Evolutionary conservation across 768 basidiomycete species (phyloP), one percentile per base, ranked within the genome.

Genomic region (Suillus cothurnatus): DNA sequence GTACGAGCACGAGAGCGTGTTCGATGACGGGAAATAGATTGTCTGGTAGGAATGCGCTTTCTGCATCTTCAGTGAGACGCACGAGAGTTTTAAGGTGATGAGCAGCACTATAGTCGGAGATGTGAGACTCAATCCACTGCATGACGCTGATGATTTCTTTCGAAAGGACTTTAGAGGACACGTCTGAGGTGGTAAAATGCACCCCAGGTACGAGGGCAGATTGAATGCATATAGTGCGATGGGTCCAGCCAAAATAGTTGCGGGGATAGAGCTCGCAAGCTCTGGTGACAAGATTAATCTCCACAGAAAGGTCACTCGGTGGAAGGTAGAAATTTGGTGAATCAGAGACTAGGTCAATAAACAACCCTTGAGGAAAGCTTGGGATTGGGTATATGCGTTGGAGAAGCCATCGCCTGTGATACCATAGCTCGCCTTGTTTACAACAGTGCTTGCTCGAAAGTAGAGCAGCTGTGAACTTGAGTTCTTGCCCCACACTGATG

Each of bases 181-280:
- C 62, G 11, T 67, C 1, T 15, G 50, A 47, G 17, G 69, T 74
- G 55, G 62, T 62, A 67, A 63, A 71, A 62, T 71, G 63, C 61
- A 68, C 55, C 36, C 17, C 49, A 55, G 59, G 71, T 62, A 67
- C 73, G 43, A 77, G 71, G 41, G 76, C 69, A 59, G 58, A 59
- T 28, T 7, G 66, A 82, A 85, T 71, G 62, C 86, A 78, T 49
- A 82, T 82, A 56, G 79, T 79, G 71, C 88, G 86, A 69, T 92
- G 88, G 1, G 80, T 72, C 91, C 91, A 92, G 5, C 88, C 89
- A 73, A 88, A 85, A 71, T 92, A 92, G 70, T 92, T 92, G 17
- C 91, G 85, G 11, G 87, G 87, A 71, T 91, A 89, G 6, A 80
- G 74, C 68, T 86, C 85, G 74, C 87, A 87, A 36, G 88, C 85